Conservation (phyloP, 2,329 filamentous ascomycete genomes). For the Colletotrichum sp. region DNA sequence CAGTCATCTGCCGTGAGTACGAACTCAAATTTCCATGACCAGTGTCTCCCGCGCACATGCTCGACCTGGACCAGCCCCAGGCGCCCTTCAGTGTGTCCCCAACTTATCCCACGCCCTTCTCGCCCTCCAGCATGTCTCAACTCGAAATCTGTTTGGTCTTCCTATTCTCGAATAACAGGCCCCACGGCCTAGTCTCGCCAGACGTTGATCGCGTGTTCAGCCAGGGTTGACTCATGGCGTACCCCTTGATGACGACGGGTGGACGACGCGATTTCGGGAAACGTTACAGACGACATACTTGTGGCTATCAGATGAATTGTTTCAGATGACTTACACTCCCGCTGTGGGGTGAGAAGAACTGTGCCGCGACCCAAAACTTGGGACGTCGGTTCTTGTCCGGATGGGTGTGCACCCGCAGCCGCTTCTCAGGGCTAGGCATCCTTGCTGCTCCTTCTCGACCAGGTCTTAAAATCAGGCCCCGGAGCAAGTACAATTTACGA, state of each 20-base stretch:
- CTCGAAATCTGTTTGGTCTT: background rate
- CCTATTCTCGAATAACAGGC: background rate
- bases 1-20: background rate
- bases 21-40: background rate
- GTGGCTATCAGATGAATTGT: background rate
- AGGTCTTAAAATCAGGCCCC: background rate
- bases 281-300: background rate
- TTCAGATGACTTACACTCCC: background rate
- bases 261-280: background rate
- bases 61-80: background rate
- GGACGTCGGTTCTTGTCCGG: background rate
- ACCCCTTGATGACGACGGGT: background rate
- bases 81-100: background rate
- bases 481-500: background rate
- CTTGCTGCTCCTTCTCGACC: background rate
- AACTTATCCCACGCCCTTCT: background rate
- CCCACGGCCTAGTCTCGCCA: background rate
- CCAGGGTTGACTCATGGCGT: background rate
- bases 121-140: background rate
- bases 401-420: background rate
- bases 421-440: background rate
- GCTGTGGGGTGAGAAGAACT: background rate
- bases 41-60: background rate
- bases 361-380: background rate
- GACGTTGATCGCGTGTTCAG: background rate